Conservation (phyloP, 164 flowering plant species). For the Macadamia integrifolia region DNA sequence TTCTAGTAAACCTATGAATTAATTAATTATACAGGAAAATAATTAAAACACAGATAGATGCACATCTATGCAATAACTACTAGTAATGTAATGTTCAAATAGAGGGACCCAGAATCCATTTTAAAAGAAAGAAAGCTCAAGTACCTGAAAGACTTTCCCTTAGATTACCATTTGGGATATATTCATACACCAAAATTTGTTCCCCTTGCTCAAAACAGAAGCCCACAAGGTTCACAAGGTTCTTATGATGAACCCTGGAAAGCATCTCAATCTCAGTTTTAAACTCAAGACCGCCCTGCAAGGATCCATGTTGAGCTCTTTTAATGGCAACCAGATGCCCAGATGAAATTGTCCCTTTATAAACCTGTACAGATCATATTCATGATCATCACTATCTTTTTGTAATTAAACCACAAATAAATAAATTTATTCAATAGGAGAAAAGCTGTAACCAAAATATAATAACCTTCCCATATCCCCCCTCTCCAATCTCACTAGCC, state of each 20-base stretch:
- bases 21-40: too few relatives aligned
- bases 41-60: too few relatives aligned
- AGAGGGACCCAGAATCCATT: too few relatives aligned
- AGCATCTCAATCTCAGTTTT: conserved; percentile 61
- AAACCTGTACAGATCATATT: conserved; percentile 31
- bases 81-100: too few relatives aligned
- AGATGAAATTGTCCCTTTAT: conserved; percentile 35
- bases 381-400: not conserved
- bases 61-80: too few relatives aligned
- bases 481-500: conserved; percentile 51
- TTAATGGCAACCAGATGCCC: conserved; percentile 52
- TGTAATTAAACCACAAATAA: not conserved
- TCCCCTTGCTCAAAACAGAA: conserved; percentile 58
- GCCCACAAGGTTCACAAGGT: conserved; percentile 50
- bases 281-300: conserved; percentile 49
- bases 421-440: too few relatives aligned
- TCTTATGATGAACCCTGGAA: conserved; percentile 60
- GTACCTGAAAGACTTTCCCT: conserved; percentile 45
- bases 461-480: conserved; percentile 61
- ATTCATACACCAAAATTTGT: conserved; percentile 60
- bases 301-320: conserved; percentile 49
- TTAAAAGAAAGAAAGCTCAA: not conserved
- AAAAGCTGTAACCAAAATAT: not conserved
- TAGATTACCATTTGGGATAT: conserved; percentile 42
- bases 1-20: too few relatives aligned